phyloP scores from a whole-genome alignment of 345 rosid species.

The Ceriops tagal region DNA sequence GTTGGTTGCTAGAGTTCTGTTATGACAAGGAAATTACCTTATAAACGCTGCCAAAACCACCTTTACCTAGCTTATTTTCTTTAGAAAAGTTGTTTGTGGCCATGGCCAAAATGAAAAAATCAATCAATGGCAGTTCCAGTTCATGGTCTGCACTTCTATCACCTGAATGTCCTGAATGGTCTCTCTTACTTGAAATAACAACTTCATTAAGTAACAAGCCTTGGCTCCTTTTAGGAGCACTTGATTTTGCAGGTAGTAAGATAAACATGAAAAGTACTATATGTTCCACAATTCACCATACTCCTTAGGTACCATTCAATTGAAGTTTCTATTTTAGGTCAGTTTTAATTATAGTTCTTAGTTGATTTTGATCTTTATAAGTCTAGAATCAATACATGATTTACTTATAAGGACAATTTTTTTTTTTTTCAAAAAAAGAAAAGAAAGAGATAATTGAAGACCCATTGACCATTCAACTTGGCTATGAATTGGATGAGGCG shows the following conservation, averaged over 20 bases:
- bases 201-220: constrained; percentile 56
- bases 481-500: too few relatives aligned
- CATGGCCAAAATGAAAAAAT: constrained; percentile 38
- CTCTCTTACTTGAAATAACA: constrained; percentile 60
- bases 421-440: too few relatives aligned
- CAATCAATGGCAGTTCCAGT: constrained; percentile 49
- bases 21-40: constrained; percentile 43
- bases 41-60: constrained; percentile 78
- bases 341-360: too few relatives aligned
- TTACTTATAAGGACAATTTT: too few relatives aligned
- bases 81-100: constrained; percentile 51
- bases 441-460: too few relatives aligned
- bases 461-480: too few relatives aligned
- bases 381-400: too few relatives aligned
- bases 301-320: too few relatives aligned
- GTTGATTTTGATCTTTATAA: too few relatives aligned
- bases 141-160: constrained; percentile 42
- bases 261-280: neutral
- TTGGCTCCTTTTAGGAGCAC: constrained; percentile 46
- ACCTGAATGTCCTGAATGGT: constrained; percentile 18
- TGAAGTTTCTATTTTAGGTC: too few relatives aligned
- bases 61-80: constrained; percentile 55
- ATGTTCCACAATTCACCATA: neutral
- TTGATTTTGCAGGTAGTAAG: neutral
- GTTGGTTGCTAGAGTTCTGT: neutral